Evolutionary conservation across 176 grass and related monocot species (phyloP).

Genomic region (Ensete ventricosum): DNA sequence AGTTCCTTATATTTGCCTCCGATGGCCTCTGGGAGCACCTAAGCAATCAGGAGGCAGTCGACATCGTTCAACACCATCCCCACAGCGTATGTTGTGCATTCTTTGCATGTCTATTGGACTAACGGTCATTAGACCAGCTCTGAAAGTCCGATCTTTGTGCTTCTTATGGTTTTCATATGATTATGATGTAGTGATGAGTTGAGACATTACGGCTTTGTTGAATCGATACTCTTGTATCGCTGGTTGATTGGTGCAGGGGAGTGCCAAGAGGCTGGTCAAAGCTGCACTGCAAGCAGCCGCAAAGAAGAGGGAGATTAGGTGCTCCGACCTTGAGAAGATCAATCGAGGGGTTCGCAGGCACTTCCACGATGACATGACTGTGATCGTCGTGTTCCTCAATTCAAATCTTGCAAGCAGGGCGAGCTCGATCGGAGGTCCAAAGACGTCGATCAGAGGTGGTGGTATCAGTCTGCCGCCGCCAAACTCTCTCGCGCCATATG

Average conservation of each 20-base stretch:
- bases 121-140: background rate
- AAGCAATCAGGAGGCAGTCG: conserved; percentile 78
- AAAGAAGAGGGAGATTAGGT: conserved; percentile 89
- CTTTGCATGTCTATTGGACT: background rate
- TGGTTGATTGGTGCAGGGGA: conserved; percentile 35
- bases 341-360: conserved; percentile 65
- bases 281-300: conserved; percentile 65
- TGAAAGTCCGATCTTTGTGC: background rate
- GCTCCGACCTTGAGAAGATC: conserved; percentile 87
- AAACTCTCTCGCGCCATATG: conserved; percentile 50
- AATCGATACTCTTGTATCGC: background rate
- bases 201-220: background rate
- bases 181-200: background rate
- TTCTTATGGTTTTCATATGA: background rate
- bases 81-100: conserved; percentile 43
- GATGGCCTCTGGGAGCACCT: conserved; percentile 97
- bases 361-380: conserved; percentile 81
- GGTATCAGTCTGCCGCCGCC: conserved; percentile 46
- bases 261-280: conserved; percentile 60
- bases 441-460: conserved; percentile 52
- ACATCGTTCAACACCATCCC: conserved; percentile 57
- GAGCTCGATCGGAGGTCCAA: conserved; percentile 42
- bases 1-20: conserved; percentile 89
- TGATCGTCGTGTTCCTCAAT: conserved; percentile 71
- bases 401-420: conserved; percentile 38